Percentiles rank a stretch among this genome's conserved stretches.
phyloP scores from a whole-genome alignment of 2,329 filamentous ascomycete genomes.

The Elsinoe perseae region DNA sequence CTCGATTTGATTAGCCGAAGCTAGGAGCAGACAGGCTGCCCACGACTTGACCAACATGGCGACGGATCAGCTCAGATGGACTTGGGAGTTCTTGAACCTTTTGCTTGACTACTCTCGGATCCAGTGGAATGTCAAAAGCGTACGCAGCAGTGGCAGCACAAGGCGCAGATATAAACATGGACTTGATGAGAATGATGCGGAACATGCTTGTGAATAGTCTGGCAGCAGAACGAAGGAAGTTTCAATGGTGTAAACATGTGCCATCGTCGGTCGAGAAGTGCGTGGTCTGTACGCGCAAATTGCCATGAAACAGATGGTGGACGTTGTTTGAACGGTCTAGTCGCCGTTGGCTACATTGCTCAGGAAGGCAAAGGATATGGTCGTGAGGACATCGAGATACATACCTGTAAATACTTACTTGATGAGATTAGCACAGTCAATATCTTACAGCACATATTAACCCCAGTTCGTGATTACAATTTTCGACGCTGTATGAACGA shows the following conservation, averaged over 20 bases:
- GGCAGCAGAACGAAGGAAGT: not conserved
- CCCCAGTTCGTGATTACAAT: not conserved
- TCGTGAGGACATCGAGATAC: not conserved
- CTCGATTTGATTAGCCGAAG: not conserved
- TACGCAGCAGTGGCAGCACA: constrained; percentile 6
- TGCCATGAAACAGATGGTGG: constrained; percentile 11
- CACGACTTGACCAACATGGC: constrained; percentile 10
- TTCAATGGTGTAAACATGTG: constrained; percentile 13
- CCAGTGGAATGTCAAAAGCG: not conserved
- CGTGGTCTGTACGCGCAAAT: constrained; percentile 11
- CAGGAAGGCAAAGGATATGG: not conserved
- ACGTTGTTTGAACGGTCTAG: constrained; percentile 9
- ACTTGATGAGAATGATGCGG: constrained; percentile 8
- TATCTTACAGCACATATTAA: not conserved
- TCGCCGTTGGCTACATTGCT: constrained; percentile 12
- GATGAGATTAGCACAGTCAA: not conserved
- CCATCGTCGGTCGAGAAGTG: not conserved
- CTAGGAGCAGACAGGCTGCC: constrained; percentile 12
- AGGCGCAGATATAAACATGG: constrained; percentile 13
- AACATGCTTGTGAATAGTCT: constrained; percentile 1
- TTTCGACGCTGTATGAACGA: not conserved
- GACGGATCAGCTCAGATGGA: not conserved
- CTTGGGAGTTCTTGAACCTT: not conserved
- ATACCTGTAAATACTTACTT: not conserved
- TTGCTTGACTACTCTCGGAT: not conserved